Base-by-base conservation (phyloP, 768 basidiomycete species). In the Antrodiella citrinella region DNA sequence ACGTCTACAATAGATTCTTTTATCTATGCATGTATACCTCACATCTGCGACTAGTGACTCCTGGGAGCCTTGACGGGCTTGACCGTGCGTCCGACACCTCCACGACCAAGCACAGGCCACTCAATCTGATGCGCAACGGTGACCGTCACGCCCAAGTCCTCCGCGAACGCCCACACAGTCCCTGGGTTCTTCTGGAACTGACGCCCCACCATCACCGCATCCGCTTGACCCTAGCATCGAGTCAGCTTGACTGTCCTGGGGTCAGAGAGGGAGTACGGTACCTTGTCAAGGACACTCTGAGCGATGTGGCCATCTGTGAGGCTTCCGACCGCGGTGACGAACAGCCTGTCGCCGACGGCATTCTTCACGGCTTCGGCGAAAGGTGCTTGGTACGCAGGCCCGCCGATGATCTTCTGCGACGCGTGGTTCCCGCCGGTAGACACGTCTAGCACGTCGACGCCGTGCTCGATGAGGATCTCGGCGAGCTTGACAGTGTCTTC, bases 381-480 rank as follows among this genome's bases (percentile, higher is more conserved):
- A 23, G 45, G 44, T 7, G 51, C 45, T 24, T 55, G 54, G 48
- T 52, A 52, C 10, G 51, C 51, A 3, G 50, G 46, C n/a, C 30
- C 51, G n/a, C 43, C 30, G 22, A 72, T 48, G 43, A 88, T 81
- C 54, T 80, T 73, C 51, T 80, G 78, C 25, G 60, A 56, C 1
- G 70, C 59, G 50, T 73, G 67, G 44, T 73, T 78, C 1, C 87
- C 90, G 2, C 80, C 86, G 0, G 74, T 72, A 4, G 82, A 84
- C 26, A 86, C 75, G 57, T 91, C 88, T 45, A 91, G 64, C 38
- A 91, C 68, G 63, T 90, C 89, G 45, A 91, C 75, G 4, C 86
- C 86, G 41, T 78, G 72, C n/a, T 76, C 72, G 15, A 69, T 70
- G 11, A 90, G 71, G 52, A 81, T 72, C 12, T 68, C 65, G 1